Base-by-base conservation (phyloP, 441 rosid genomes). In the California macrophylla region DNA sequence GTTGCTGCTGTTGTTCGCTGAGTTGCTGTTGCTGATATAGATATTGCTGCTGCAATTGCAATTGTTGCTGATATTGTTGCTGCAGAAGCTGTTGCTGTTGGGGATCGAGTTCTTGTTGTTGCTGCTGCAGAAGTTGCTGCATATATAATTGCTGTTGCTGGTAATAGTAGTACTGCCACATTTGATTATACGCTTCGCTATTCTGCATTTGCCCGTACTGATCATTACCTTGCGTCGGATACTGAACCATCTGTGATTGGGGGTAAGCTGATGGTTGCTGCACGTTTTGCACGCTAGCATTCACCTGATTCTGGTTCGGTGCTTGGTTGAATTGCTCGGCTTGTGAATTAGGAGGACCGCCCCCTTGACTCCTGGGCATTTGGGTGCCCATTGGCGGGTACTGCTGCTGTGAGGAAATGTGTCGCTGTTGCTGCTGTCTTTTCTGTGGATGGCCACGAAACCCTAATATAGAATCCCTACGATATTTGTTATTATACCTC, bases 121-220 rank as follows among this genome's bases (percentile, higher is more conserved):
- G 77, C 67, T 78, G 85, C 23, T 75, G 68, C 30, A 76, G 80
- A 69, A 83, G 88, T 62, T 82, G 91, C 70, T 77, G 85, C 72
- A 76, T 68, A 69, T 75, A 69, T 52, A 82, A 85, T 63, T 85
- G 89, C 54, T 87, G 85, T 18, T 72, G 75, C 80, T 90, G 85
- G 75, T 87, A 85, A 73, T 82, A 85, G 74, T 82, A 83, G 74
- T 88, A 82, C 70, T 90, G 98, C 92, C 89, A 90, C 87, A 83
- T 84, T 67, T 89, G 89, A 71, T 83, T 79, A 77, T 90, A 84
- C 18, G 86, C 86, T 77, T 83, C 80, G 64, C 67, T 81, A 77
- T 79, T 81, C 78, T 82, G 87, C 77, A 75, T 50, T 70, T 75
- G 74, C 29, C 75, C 85, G 6, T 75, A 75, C 71, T 80, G 88